Conservation (phyloP, 2,329 filamentous ascomycete genomes). For the Stenocarpella maydis region DNA sequence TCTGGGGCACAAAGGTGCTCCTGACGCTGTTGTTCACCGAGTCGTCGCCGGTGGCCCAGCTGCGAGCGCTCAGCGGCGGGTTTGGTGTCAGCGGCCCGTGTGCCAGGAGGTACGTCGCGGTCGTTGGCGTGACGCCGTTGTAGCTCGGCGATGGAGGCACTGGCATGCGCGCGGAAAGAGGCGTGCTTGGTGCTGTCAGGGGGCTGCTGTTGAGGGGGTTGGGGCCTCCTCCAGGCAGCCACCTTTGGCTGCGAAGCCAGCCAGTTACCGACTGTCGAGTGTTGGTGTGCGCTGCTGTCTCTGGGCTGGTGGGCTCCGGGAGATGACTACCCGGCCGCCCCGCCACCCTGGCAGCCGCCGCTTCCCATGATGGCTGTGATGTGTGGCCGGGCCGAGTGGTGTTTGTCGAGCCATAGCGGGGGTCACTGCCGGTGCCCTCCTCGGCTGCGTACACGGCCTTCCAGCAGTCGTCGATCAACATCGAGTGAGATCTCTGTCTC, state of each 20-base stretch:
- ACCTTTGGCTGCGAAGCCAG: conserved; percentile 24
- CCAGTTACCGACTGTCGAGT: not conserved
- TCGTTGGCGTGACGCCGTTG: conserved; percentile 10
- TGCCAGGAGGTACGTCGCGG: conserved; percentile 5
- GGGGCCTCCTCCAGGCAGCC: not conserved
- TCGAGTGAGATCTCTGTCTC: conserved; percentile 6
- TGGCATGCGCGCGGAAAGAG: not conserved
- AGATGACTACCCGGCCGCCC: not conserved
- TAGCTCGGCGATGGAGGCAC: conserved; percentile 23
- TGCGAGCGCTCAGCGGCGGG: conserved; percentile 14
- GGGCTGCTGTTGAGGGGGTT: conserved; percentile 21
- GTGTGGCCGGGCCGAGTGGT: not conserved
- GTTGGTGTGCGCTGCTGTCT: not conserved
- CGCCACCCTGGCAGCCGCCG: too few species aligned
- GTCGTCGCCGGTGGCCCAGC: conserved; percentile 24
- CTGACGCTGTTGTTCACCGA: conserved; percentile 9
- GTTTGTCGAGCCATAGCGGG: not conserved
- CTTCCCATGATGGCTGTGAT: not conserved
- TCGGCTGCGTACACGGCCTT: conserved; percentile 21
- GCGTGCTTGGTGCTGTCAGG: not conserved
- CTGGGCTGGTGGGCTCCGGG: not conserved
- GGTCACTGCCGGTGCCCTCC: not conserved
- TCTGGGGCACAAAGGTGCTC: conserved; percentile 8
- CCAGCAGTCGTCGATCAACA: conserved; percentile 23
- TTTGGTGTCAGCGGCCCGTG: not conserved